Conservation (phyloP, 495 filamentous ascomycete genomes). For the Cercophora sp. region DNA sequence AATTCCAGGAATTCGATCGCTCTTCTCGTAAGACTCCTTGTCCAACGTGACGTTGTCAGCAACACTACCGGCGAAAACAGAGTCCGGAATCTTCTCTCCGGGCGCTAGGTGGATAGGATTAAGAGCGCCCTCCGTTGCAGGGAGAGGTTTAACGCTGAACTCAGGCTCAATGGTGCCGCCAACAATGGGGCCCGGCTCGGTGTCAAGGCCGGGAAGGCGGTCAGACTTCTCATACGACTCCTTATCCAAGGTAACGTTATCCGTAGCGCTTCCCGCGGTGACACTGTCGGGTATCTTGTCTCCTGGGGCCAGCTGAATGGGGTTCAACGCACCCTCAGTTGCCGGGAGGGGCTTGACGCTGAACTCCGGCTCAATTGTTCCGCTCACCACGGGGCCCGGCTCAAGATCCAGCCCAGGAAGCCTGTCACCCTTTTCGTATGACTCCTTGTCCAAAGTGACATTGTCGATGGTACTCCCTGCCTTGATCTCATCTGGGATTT, state of each 20-base stretch:
- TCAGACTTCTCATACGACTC: conserved; percentile 81
- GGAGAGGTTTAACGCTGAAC: conserved; percentile 67
- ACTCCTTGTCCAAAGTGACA: conserved; percentile 73
- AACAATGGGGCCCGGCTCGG: neutral
- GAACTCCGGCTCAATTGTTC: conserved; percentile 43
- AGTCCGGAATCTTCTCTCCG: conserved; percentile 45
- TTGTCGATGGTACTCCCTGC: conserved; percentile 51
- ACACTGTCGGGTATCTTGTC: conserved; percentile 60
- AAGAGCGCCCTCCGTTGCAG: conserved; percentile 69
- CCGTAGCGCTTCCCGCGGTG: conserved; percentile 50
- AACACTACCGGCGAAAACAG: conserved; percentile 57
- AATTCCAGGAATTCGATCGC: conserved; percentile 40
- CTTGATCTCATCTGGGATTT: conserved; percentile 34
- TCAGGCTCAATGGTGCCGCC: neutral
- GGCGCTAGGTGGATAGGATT: conserved; percentile 79
- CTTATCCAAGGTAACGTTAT: conserved; percentile 69
- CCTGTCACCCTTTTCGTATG: conserved; percentile 71
- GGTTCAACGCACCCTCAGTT: conserved; percentile 71
- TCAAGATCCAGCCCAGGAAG: conserved; percentile 6
- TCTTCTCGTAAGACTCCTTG: conserved; percentile 78
- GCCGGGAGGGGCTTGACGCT: conserved; percentile 75
- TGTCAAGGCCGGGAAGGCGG: conserved; percentile 34
- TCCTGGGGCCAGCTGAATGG: too few species aligned
- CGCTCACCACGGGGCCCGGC: conserved; percentile 49
- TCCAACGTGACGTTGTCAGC: conserved; percentile 67